Conservation (phyloP, 1,284 basidiomycete species). For the Rhodotorula sp. region DNA sequence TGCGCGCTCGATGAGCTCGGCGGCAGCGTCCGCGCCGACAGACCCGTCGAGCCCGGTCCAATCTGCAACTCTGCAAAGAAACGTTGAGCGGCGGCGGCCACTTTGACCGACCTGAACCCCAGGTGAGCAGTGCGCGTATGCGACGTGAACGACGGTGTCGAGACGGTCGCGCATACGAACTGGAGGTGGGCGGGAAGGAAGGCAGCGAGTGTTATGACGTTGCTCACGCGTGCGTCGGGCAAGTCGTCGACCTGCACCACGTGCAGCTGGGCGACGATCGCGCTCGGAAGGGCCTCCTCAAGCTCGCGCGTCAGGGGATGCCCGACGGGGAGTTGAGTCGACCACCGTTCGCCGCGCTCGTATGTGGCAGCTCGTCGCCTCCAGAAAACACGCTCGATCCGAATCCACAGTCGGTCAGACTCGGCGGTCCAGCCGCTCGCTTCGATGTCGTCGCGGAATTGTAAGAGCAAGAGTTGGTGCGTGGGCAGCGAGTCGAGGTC, state of each 20-base stretch:
- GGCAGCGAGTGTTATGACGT: background rate
- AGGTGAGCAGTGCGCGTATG: background rate
- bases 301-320: background rate
- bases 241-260: background rate
- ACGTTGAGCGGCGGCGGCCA: background rate
- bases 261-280: background rate
- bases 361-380: background rate
- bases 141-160: background rate
- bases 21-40: background rate
- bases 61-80: background rate
- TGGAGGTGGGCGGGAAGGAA: background rate
- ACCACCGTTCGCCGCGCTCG: background rate
- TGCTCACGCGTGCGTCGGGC: background rate
- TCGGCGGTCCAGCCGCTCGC: too few relatives aligned
- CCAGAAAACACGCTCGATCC: conserved; percentile 8
- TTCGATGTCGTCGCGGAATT: conserved; percentile 3
- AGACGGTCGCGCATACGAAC: background rate
- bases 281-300: background rate
- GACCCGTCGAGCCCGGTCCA: background rate
- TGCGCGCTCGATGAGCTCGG: background rate
- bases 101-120: background rate
- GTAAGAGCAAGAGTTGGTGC: conserved; percentile 3
- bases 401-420: background rate
- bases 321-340: background rate
- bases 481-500: background rate